Evolutionary conservation across 495 filamentous ascomycete species (phyloP).

Genomic region (Halenospora varia): DNA sequence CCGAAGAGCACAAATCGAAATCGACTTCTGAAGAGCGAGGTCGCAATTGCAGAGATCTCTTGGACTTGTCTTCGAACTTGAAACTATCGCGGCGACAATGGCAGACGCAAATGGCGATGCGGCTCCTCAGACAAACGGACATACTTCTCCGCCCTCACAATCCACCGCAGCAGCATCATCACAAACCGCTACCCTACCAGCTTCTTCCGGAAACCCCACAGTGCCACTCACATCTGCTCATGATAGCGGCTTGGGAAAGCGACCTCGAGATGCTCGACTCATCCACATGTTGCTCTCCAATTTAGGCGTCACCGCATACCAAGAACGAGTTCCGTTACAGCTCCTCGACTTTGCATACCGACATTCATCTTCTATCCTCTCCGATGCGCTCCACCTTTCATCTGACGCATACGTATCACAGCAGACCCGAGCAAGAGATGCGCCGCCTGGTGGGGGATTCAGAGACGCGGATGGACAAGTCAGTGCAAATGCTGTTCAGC

Average conservation of each 20-base stretch:
- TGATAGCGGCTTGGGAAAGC: conserved; percentile 61
- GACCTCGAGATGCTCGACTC: conserved; percentile 85
- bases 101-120: conserved; percentile 35
- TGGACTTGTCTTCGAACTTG: too few species aligned
- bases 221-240: conserved; percentile 45
- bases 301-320: conserved; percentile 84
- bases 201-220: conserved; percentile 26
- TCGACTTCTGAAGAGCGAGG: too few species aligned
- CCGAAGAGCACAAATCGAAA: too few species aligned
- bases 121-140: conserved; percentile 35
- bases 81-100: too few species aligned
- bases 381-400: conserved; percentile 60
- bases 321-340: conserved; percentile 89
- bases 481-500: conserved; percentile 41
- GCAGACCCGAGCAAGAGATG: conserved; percentile 44
- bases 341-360: conserved; percentile 98
- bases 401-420: conserved; percentile 58
- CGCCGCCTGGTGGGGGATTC: conserved; percentile 38
- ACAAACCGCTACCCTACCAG: conserved; percentile 33
- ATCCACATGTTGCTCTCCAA: conserved; percentile 87
- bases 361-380: conserved; percentile 59
- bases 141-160: conserved; percentile 14
- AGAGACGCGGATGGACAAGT: conserved; percentile 41
- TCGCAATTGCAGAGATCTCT: too few species aligned
- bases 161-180: conserved; percentile 19